A percentile compares a stretch with the other conserved stretches of the same genome.
These are phyloP conservation scores for Chionographis japonica DNA, from an alignment of 106 monocot genomes.

Conservation along the genomic window DNA sequence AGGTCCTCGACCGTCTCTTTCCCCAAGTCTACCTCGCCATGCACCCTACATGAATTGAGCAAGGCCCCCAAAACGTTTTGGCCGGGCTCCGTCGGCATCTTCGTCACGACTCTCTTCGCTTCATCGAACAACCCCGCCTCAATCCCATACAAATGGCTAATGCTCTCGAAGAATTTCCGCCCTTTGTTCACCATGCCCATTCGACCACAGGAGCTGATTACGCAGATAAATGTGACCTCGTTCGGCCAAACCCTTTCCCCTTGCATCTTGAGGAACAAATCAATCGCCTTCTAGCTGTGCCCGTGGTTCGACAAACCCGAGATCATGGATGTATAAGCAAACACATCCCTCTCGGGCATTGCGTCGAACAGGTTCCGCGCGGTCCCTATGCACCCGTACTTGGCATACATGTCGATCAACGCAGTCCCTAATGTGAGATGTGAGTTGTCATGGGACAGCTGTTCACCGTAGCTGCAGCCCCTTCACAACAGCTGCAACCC, in stretches of 20 bases:
- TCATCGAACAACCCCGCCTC: constrained; percentile 65
- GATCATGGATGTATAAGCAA: constrained; percentile 76
- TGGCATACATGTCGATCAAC: constrained; percentile 62
- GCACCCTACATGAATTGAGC: constrained; percentile 63
- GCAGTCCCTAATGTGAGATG: too few species aligned
- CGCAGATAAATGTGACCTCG: constrained; percentile 73
- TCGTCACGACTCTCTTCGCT: constrained; percentile 35
- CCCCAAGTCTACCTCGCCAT: constrained; percentile 42
- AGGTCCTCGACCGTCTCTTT: constrained; percentile 39
- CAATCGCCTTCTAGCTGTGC: constrained; percentile 42
- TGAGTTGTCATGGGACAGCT: too few species aligned
- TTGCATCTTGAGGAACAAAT: constrained; percentile 53
- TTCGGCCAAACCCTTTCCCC: constrained; percentile 61
- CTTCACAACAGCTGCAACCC: too few species aligned
- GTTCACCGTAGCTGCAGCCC: too few species aligned
- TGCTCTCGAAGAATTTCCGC: constrained; percentile 41
- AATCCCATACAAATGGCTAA: constrained; percentile 40
- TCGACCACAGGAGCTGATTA: constrained; percentile 64
- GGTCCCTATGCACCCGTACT: constrained; percentile 40
- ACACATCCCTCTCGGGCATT: constrained; percentile 66
- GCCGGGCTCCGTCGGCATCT: constrained; percentile 76
- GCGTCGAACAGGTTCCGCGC: constrained; percentile 47
- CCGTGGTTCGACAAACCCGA: constrained; percentile 74
- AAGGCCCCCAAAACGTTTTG: constrained; percentile 74
- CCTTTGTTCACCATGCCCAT: constrained; percentile 56